These are phyloP conservation scores for Combretum micranthum DNA, from an alignment of 345 rosid genomes.

Conservation along the genomic window DNA sequence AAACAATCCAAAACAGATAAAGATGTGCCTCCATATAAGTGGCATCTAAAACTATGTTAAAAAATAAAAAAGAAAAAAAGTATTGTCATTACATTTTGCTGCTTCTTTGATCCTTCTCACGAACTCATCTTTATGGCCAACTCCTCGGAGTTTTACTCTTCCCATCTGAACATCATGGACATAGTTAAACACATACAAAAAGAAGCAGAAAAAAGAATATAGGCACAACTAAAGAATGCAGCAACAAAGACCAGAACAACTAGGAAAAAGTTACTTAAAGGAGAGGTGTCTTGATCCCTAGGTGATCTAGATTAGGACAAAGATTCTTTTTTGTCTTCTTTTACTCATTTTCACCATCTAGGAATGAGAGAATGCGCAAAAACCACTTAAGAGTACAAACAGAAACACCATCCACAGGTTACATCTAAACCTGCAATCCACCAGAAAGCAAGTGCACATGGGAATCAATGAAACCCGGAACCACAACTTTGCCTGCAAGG, in stretches of 20 bases:
- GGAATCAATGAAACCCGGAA: constrained; percentile 92
- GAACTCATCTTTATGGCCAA: constrained; percentile 55
- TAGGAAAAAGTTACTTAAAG: too few species aligned
- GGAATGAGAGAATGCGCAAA: not conserved
- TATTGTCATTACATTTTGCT: too few species aligned
- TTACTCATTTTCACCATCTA: not conserved
- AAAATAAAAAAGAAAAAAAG: constrained; percentile 10
- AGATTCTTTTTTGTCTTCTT: too few species aligned
- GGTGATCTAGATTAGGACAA: too few species aligned
- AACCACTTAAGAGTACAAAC: not conserved
- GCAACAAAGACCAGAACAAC: too few species aligned
- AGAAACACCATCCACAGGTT: constrained; percentile 5
- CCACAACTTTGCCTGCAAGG: constrained; percentile 67
- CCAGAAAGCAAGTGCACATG: constrained; percentile 72
- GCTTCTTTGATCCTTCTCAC: constrained; percentile 65
- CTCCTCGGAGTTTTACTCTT: constrained; percentile 58
- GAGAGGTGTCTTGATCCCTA: too few species aligned
- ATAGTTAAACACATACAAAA: too few species aligned
- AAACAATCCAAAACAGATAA: too few species aligned
- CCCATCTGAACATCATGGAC: constrained; percentile 38
- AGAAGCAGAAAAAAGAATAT: too few species aligned
- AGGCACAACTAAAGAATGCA: too few species aligned
- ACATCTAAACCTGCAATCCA: constrained; percentile 59
- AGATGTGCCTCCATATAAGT: too few species aligned
- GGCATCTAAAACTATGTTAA: not conserved